Base-by-base conservation (phyloP, 805 yeast species). In the Teunomyces pallodes region DNA sequence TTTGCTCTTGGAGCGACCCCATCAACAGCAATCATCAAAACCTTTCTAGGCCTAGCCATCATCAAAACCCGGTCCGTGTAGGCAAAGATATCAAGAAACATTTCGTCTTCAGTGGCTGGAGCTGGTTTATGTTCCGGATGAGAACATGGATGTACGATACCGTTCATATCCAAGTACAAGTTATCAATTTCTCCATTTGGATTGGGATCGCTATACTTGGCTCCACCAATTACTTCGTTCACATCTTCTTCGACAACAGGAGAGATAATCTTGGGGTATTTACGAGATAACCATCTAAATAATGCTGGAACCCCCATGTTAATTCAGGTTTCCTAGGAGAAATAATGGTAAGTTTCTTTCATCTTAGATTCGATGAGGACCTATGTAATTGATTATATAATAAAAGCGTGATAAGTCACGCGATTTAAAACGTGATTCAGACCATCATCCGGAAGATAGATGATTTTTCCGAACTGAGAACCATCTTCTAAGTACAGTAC, bases 1-100 rank as follows among this genome's bases (percentile, higher is more conserved):
- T 91, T 91, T 26, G 97, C 98, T 61, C 98, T 78, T 17, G 99
- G 99, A 1, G 99, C 99, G 30, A 94, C 99, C 47, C 99, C 99
- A 72, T 94, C 99, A 30, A 94, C 96, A 2, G 99, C 98, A 65
- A 94, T 90, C 84, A 89, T 82, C 48, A 94, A 75, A 32, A 94
- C 82, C 64, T 94, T 91, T 49, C 98, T 75, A 1, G 99, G 99
- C 59, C 97, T 77, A 0, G 97, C 98, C 90, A 94, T 87, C 69
- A 83, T 82, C 41, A 94, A 70, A 5, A 94, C 97, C 42, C 96
- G 77, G 55, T 94, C 95, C 0, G 99, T 94, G 64, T 94, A 94
- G 57, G 83, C 84, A 70, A 94, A 94, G 26, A 94, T 86, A 41
- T 92, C 98, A 49, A 91, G 67, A 74, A 94, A 83, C 99, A 94